A percentile compares a stretch with the other conserved stretches of the same genome.
phyloP scores from a whole-genome alignment of 2,329 filamentous ascomycete genomes.

The Penicillium sclerotiorum region DNA sequence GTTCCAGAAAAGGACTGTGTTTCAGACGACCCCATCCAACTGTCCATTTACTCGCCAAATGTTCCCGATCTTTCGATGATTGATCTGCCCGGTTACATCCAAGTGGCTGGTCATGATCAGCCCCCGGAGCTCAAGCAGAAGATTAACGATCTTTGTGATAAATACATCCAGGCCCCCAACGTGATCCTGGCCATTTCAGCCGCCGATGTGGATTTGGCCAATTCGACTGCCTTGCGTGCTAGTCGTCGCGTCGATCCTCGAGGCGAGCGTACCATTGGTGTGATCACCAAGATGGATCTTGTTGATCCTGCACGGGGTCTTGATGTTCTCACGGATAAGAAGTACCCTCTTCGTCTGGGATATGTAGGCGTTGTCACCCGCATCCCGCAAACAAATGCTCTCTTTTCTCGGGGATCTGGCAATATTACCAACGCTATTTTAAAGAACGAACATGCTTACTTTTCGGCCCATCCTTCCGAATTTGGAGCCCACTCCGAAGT shows the following conservation, averaged over 20 bases:
- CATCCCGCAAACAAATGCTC: conserved; percentile 65
- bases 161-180: conserved; percentile 95
- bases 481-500: conserved; percentile 75
- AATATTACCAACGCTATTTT: conserved; percentile 80
- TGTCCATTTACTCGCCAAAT: conserved; percentile 92
- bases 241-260: conserved; percentile 90
- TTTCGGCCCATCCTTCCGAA: conserved; percentile 77
- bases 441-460: conserved; percentile 86
- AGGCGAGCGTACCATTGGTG: conserved; percentile 93
- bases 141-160: conserved; percentile 94
- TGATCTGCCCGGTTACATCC: conserved; percentile 95
- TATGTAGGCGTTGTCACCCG: conserved; percentile 95
- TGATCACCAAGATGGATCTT: conserved; percentile 99
- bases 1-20: conserved; percentile 91
- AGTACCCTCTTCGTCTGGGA: conserved; percentile 91
- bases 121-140: conserved; percentile 91
- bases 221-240: conserved; percentile 88
- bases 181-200: conserved; percentile 97
- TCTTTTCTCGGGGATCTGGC: conserved; percentile 80
- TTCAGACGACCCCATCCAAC: conserved; percentile 92
- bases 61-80: conserved; percentile 95
- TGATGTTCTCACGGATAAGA: conserved; percentile 79
- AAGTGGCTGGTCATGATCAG: conserved; percentile 89
- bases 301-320: conserved; percentile 81
- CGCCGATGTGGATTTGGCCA: conserved; percentile 94